phyloP scores from a whole-genome alignment of 371 early-diverging fungal species.

The Sporodiniella umbellata region DNA sequence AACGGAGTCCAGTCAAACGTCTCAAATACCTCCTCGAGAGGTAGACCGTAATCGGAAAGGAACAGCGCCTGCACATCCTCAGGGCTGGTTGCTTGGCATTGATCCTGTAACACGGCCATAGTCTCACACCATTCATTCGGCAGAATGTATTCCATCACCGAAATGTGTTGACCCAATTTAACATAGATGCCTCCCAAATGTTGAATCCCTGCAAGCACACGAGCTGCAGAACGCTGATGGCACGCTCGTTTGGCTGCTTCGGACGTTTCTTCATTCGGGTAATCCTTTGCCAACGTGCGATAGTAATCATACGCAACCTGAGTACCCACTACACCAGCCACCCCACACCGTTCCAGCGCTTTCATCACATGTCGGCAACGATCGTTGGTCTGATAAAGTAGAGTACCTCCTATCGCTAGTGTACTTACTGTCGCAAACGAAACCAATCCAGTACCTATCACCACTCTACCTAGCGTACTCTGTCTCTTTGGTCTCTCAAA shows the following conservation, averaged over 20 bases:
- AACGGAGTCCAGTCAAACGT: constrained; percentile 73
- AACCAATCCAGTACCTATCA: constrained; percentile 13
- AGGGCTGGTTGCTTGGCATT: constrained; percentile 67
- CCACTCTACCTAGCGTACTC: constrained; percentile 1
- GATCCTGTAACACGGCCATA: constrained; percentile 81
- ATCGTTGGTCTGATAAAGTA: constrained; percentile 45
- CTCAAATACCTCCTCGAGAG: constrained; percentile 61
- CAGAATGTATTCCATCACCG: constrained; percentile 82
- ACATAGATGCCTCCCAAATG: constrained; percentile 87
- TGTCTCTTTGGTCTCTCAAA: no score
- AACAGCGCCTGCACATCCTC: constrained; percentile 71
- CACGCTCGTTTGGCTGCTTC: constrained; percentile 31
- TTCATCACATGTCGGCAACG: constrained; percentile 35
- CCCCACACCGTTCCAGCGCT: constrained; percentile 39
- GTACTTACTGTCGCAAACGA: constrained; percentile 18
- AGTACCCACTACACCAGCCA: constrained; percentile 43
- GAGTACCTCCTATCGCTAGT: constrained; percentile 28
- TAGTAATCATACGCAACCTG: constrained; percentile 60
- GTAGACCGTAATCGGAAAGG: constrained; percentile 60
- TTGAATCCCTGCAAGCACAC: constrained; percentile 54
- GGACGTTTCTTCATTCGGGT: constrained; percentile 34
- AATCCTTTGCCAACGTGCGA: constrained; percentile 41
- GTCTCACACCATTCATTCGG: constrained; percentile 89
- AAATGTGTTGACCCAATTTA: constrained; percentile 90
- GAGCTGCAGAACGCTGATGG: constrained; percentile 54